Percentiles rank a stretch among this genome's conserved stretches.
Conservation (phyloP, 345 rosid genomes). For the Corchorus olitorius region DNA sequence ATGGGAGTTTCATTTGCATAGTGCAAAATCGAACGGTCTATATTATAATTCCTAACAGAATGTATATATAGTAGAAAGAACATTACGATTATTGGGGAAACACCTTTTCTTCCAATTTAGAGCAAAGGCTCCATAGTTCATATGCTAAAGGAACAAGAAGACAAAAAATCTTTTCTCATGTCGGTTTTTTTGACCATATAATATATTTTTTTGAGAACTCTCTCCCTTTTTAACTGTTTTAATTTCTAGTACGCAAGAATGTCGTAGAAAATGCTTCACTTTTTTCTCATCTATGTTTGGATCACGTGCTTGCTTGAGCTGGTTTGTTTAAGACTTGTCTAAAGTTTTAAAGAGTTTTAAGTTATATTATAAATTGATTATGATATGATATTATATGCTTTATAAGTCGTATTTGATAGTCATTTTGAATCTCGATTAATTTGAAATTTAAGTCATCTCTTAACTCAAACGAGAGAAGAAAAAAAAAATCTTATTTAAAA, state of each 20-base stretch:
- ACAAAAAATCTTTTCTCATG: not conserved
- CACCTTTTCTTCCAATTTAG: not conserved
- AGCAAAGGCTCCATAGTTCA: not conserved
- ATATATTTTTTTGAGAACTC: not conserved
- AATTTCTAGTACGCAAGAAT: not conserved
- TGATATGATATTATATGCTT: no score
- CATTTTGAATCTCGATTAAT: no score
- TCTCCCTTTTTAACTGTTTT: not conserved
- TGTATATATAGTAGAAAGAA: not conserved
- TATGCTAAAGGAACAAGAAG: constrained; percentile 4
- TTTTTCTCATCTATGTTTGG: not conserved
- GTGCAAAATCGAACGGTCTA: not conserved
- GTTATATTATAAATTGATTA: no score
- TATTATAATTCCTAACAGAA: not conserved
- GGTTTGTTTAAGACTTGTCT: not conserved
- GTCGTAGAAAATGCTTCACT: not conserved
- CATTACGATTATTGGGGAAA: not conserved
- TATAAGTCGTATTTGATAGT: no score
- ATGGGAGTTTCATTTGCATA: not conserved
- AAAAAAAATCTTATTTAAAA: no score
- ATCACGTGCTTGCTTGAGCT: constrained; percentile 23
- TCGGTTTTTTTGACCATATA: not conserved
- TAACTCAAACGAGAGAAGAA: no score
- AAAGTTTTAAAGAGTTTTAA: not conserved
- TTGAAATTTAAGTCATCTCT: no score